Evolutionary conservation across 371 early-diverging fungal genomes (phyloP).

Genomic region (Mortierella sp.): DNA sequence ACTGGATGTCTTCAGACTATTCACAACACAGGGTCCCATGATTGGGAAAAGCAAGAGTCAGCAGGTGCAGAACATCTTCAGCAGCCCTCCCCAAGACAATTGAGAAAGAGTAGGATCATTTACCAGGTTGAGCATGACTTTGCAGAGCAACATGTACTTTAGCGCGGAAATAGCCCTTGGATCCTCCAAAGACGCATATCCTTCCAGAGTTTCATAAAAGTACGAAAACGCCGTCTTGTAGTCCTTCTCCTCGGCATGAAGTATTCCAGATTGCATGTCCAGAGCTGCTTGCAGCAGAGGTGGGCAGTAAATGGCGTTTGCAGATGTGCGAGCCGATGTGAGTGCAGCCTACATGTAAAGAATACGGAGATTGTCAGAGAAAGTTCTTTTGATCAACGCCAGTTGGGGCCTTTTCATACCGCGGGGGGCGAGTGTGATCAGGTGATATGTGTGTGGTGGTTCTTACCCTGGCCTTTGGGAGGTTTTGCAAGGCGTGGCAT

Average conservation of each 20-base stretch:
- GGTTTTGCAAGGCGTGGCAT: constrained; percentile 92
- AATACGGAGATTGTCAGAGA: not conserved
- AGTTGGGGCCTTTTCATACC: too few relatives aligned
- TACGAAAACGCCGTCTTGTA: constrained; percentile 98
- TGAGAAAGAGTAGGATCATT: too few relatives aligned
- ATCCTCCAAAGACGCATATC: constrained; percentile 89
- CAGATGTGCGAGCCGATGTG: constrained; percentile 96
- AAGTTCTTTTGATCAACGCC: not conserved
- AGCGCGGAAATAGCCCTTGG: constrained; percentile 87
- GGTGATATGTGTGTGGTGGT: too few relatives aligned
- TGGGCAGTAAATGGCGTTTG: constrained; percentile 98
- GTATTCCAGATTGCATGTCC: constrained; percentile 97
- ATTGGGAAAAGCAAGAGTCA: not conserved
- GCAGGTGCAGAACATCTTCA: too few relatives aligned
- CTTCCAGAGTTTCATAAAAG: constrained; percentile 98
- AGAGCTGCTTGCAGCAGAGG: constrained; percentile 97
- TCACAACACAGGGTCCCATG: not conserved
- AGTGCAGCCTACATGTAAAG: constrained; percentile 83
- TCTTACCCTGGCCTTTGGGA: constrained; percentile 91
- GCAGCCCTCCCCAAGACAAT: too few relatives aligned
- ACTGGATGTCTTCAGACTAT: constrained; percentile 88
- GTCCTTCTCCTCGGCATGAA: constrained; percentile 98
- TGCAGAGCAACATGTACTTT: constrained; percentile 97
- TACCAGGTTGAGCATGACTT: constrained; percentile 95
- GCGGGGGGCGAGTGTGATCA: too few relatives aligned